Evolutionary conservation across 352 stramenopile genomes (phyloP).

Genomic region (Aphanomyces astaci): DNA sequence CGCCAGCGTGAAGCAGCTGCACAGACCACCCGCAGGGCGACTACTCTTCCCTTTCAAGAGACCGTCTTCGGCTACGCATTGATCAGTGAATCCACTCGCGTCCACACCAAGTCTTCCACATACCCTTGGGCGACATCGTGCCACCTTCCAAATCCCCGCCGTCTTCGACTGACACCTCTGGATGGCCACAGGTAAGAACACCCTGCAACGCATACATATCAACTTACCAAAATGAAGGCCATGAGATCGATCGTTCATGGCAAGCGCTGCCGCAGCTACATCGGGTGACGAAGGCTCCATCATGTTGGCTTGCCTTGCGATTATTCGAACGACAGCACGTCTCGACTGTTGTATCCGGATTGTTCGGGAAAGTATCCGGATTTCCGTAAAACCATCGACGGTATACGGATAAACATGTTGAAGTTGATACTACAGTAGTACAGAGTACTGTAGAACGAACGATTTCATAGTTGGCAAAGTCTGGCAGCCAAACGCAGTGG

Average conservation of each 20-base stretch:
- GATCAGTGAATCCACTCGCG: too few species aligned
- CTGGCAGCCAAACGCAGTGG: too few species aligned
- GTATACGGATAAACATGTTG: too few species aligned
- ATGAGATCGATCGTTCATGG: constrained; percentile 22
- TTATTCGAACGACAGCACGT: background rate
- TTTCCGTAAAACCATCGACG: too few species aligned
- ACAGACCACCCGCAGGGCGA: constrained; percentile 41
- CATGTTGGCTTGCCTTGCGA: background rate
- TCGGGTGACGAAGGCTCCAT: constrained; percentile 16
- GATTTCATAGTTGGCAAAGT: too few species aligned
- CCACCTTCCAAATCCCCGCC: constrained; percentile 65
- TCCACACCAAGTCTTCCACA: background rate
- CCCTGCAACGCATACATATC: background rate
- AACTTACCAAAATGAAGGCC: constrained; percentile 21
- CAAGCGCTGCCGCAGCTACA: constrained; percentile 9
- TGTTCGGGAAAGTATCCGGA: background rate
- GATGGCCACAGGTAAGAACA: background rate
- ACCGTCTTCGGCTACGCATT: constrained; percentile 7
- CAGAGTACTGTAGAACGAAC: too few species aligned
- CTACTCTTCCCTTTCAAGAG: background rate
- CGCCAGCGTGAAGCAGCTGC: constrained; percentile 68
- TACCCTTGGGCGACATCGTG: constrained; percentile 67
- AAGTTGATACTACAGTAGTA: too few species aligned
- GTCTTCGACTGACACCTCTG: constrained; percentile 72
- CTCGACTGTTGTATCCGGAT: background rate